These are phyloP conservation scores for Corylus americana DNA, from an alignment of 306 rosid species.

Conservation along the genomic window DNA sequence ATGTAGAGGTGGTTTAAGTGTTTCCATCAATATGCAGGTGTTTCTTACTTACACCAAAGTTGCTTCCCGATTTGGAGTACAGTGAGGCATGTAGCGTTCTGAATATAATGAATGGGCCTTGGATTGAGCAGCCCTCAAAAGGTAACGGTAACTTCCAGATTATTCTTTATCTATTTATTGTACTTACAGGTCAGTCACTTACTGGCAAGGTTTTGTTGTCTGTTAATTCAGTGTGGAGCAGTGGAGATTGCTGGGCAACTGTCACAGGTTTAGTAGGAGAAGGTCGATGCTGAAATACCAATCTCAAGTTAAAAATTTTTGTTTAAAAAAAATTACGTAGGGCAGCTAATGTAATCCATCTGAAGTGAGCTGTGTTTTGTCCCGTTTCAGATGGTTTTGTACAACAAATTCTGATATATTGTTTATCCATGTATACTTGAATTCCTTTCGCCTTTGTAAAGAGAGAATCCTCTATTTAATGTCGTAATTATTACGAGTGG, in stretches of 20 bases:
- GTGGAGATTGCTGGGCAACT: slow-evolving; percentile 74
- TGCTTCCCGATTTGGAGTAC: slow-evolving; percentile 82
- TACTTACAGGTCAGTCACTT: neutral
- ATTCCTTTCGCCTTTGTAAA: neutral
- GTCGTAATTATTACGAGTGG: no score
- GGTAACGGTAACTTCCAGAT: slow-evolving; percentile 42
- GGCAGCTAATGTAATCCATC: neutral
- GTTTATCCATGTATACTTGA: neutral
- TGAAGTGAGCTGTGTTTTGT: neutral
- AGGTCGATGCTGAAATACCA: slow-evolving; percentile 36
- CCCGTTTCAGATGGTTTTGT: slow-evolving; percentile 5
- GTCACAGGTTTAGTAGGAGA: slow-evolving; percentile 47
- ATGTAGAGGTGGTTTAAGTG: slow-evolving; percentile 13
- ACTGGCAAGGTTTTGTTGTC: slow-evolving; percentile 20
- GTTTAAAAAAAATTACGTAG: neutral
- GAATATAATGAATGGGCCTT: slow-evolving; percentile 91
- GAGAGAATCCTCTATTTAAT: neutral
- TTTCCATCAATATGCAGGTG: slow-evolving; percentile 58
- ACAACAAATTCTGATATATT: no score
- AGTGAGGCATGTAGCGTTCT: slow-evolving; percentile 87
- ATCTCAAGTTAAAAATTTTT: neutral
- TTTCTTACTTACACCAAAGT: slow-evolving; percentile 89
- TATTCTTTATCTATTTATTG: slow-evolving; percentile 3
- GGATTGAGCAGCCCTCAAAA: slow-evolving; percentile 66
- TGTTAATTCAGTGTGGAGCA: slow-evolving; percentile 68